These are phyloP conservation scores for Piromyces finnis DNA, from an alignment of 192 early-diverging fungal genomes.

Conservation along the genomic window DNA sequence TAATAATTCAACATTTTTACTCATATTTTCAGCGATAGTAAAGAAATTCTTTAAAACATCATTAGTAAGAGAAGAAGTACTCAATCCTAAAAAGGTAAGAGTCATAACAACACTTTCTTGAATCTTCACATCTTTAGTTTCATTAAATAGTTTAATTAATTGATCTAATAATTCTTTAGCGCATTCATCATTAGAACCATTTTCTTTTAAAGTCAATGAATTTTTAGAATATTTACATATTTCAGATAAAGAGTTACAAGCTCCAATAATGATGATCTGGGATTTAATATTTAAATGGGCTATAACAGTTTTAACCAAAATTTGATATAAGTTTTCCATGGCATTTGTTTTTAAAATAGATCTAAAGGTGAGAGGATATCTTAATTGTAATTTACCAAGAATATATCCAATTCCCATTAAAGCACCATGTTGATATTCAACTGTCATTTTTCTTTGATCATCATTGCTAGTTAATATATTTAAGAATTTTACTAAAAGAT, in stretches of 20 bases:
- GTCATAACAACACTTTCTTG: slow-evolving; percentile 54
- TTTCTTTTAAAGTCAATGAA: slow-evolving; percentile 11
- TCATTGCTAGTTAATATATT: slow-evolving; percentile 9
- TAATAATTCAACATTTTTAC: slow-evolving; percentile 67
- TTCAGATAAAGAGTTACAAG: slow-evolving; percentile 53
- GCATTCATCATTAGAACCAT: not conserved
- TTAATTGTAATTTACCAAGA: slow-evolving; percentile 36
- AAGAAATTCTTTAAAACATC: slow-evolving; percentile 25
- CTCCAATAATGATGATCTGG: slow-evolving; percentile 27
- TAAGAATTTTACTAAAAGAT: slow-evolving; percentile 16
- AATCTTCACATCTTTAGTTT: slow-evolving; percentile 51
- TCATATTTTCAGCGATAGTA: slow-evolving; percentile 29
- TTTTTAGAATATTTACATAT: slow-evolving; percentile 32
- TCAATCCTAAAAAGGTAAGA: slow-evolving; percentile 47
- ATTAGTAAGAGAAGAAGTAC: slow-evolving; percentile 5
- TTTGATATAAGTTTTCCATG: not conserved
- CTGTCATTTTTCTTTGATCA: slow-evolving; percentile 10
- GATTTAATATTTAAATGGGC: slow-evolving; percentile 30
- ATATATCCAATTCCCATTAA: slow-evolving; percentile 52
- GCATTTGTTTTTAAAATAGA: slow-evolving; percentile 11
- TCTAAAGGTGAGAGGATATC: slow-evolving; percentile 18
- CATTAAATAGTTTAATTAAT: slow-evolving; percentile 27
- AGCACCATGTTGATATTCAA: slow-evolving; percentile 49
- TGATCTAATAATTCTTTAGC: slow-evolving; percentile 14
- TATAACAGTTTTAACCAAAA: slow-evolving; percentile 13